Evolutionary conservation across 1,284 basidiomycete genomes (phyloP).

Genomic region (Fomes fomentarius): DNA sequence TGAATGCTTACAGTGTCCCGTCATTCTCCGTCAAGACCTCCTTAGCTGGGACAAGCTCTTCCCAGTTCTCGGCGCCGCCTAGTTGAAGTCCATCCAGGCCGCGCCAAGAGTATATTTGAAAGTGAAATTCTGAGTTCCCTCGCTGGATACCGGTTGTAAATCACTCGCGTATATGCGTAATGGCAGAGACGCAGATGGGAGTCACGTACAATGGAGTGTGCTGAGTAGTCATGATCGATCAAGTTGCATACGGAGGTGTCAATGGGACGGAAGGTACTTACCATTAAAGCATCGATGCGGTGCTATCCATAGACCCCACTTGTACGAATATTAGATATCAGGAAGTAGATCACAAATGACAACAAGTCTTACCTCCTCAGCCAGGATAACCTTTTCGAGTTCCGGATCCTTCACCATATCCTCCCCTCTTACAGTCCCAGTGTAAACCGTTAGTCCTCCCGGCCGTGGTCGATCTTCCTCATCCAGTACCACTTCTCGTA

Average conservation of each 20-base stretch:
- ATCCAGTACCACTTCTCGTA: slow-evolving; percentile 32
- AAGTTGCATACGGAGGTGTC: neutral
- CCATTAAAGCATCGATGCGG: slow-evolving; percentile 25
- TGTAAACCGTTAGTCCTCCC: slow-evolving; percentile 24
- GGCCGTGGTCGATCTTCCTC: slow-evolving; percentile 17
- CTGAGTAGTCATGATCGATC: slow-evolving; percentile 3
- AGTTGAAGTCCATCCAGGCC: slow-evolving; percentile 10
- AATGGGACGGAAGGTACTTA: slow-evolving; percentile 12
- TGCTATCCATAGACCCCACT: slow-evolving; percentile 31
- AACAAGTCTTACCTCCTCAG: slow-evolving; percentile 21
- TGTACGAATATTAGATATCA: neutral
- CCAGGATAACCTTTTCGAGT: slow-evolving; percentile 9
- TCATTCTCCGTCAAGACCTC: slow-evolving; percentile 10
- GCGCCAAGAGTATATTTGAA: slow-evolving; percentile 26
- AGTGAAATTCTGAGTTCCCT: slow-evolving; percentile 21
- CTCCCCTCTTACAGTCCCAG: slow-evolving; percentile 19
- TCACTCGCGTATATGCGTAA: neutral
- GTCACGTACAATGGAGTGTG: slow-evolving; percentile 27
- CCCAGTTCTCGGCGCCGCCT: slow-evolving; percentile 24
- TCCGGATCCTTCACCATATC: slow-evolving; percentile 28
- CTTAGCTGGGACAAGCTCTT: slow-evolving; percentile 19
- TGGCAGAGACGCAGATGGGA: too few species aligned
- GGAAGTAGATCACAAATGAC: neutral
- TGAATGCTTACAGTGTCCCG: slow-evolving; percentile 21
- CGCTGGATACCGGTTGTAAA: slow-evolving; percentile 13